These are phyloP conservation scores for Trypanosoma rangeli DNA, from an alignment of 208 protist species.

Conservation along the genomic window DNA sequence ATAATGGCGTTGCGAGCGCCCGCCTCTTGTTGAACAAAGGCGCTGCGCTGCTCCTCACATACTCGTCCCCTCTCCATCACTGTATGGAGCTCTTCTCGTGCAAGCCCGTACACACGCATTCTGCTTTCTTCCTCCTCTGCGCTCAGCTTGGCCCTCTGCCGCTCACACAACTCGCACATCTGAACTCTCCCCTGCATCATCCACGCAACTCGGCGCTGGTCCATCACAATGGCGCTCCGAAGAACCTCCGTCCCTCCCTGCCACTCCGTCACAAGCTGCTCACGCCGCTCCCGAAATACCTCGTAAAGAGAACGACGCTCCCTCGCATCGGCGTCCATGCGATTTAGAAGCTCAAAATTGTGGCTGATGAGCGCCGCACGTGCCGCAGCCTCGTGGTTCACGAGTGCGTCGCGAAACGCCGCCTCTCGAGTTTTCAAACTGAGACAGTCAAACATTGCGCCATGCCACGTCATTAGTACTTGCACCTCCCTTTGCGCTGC, in stretches of 20 bases:
- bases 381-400: slow-evolving; percentile 31
- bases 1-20: slow-evolving; percentile 18
- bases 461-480: slow-evolving; percentile 20
- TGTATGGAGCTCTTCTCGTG: slow-evolving; percentile 20
- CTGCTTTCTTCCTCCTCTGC: slow-evolving; percentile 23
- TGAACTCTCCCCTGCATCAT: slow-evolving; percentile 12
- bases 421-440: slow-evolving; percentile 16
- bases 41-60: slow-evolving; percentile 20
- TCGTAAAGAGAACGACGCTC: slow-evolving; percentile 15
- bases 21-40: slow-evolving; percentile 27
- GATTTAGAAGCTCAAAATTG: slow-evolving; percentile 15
- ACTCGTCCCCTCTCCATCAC: slow-evolving; percentile 32
- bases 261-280: slow-evolving; percentile 28
- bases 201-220: neutral
- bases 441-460: slow-evolving; percentile 1
- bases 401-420: slow-evolving; percentile 15
- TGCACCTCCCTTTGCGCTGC: slow-evolving; percentile 26
- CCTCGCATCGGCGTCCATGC: slow-evolving; percentile 19
- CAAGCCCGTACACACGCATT: slow-evolving; percentile 23
- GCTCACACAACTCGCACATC: slow-evolving; percentile 6
- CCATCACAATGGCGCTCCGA: neutral
- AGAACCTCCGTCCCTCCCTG: slow-evolving; percentile 18
- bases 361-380: slow-evolving; percentile 25
- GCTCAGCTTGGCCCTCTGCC: slow-evolving; percentile 7
- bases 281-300: slow-evolving; percentile 8